Evolutionary conservation across 768 basidiomycete species (phyloP), one percentile per base, ranked within the genome.

Genomic region (Daedaleopsis sinensis): DNA sequence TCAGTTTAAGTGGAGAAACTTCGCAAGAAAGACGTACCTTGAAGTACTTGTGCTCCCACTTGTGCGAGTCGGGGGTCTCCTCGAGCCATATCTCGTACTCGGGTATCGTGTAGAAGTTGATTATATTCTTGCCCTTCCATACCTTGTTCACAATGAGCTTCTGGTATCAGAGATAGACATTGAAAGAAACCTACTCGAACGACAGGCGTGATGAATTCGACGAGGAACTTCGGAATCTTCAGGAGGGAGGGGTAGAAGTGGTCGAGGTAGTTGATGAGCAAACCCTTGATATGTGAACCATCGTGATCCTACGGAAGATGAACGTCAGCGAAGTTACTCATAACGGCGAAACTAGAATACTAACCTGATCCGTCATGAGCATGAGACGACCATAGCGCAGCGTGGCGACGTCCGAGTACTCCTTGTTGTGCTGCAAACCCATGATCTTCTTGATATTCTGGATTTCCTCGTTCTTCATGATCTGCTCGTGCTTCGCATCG

Each of bases 241-340:
- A 99, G 82, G 21, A 99, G 80, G 1, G 96, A 97, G 0, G 97
- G 97, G 74, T 90, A 98, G 74, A 95, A 98, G 72, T 96, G 91
- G 70, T 98, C 97, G 62, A 99, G 78, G 74, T 95, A 98, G 76
- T 99, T 99, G 78, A 99, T 96, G 52, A 99, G 82, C 9, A 98
- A 84, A n/a, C 97, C 97, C 75, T 99, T 99, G 79, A 99, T 99
- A 77, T 99, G 97, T n/a, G 97, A 98, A 54, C 97, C 97, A 76
- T 99, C 97, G 77, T 98, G 94, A 85, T 99, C 97, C 94, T 97
- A 71, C 4, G 52, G 19, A 49, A 5, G 39, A 19, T 19, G 46
- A 19, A 11, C 27, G 59, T 27, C 16, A 39, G 23, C 48, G 9
- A 44, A 5, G 52, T 44, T 21, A 21, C 15, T 9, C 1, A 43